Evolutionary conservation across 148 eudicot species (phyloP), one percentile per base, ranked within the genome.

Genomic region (Chenopodium berlandieri): DNA sequence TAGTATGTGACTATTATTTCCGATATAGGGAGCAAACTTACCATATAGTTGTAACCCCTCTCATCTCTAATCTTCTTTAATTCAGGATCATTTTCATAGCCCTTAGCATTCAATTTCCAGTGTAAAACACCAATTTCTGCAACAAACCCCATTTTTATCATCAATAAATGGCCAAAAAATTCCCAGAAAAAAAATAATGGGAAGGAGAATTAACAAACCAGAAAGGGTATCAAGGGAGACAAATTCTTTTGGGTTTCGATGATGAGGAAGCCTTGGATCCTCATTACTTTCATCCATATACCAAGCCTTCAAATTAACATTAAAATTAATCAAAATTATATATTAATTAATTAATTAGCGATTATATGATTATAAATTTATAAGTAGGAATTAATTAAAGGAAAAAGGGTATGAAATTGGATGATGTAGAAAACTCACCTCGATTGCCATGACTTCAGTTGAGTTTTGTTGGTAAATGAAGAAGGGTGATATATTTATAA

Each of bases 211-310:
- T 46, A 68, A 44, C 78, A 48, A 16, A 91, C 91, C 94, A 81
- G 90, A 89, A 64, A 93, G 87, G 30, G 89, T 82, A 14, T 93
- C 90, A 56, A 84, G 78, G 3, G 98, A 91, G 40, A 94, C 98
- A 63, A 63, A 87, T 76, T 94, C 92, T 63, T 85, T 79, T 1
- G 95, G 94, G 79, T 87, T 85, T 73, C 81, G 85, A 79, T 90
- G 95, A 83, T 90, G 93, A 54, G 98, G 97, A 52, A 95, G 94
- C 90, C 97, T 91, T 70, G 88, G 92, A 79, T 93, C 95, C 63
- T 89, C 95, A 63, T 79, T 82, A 83, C 85, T 89, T 54, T 91
- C 93, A 56, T 91, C 93, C 98, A 93, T 93, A 50, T 86, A 95
- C 98, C 98, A 95, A 70, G 94, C 96, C 98, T 72, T 91, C 25